These are phyloP conservation scores for Clarireedia monteithiana DNA, from an alignment of 2,329 filamentous ascomycete genomes.

Conservation along the genomic window DNA sequence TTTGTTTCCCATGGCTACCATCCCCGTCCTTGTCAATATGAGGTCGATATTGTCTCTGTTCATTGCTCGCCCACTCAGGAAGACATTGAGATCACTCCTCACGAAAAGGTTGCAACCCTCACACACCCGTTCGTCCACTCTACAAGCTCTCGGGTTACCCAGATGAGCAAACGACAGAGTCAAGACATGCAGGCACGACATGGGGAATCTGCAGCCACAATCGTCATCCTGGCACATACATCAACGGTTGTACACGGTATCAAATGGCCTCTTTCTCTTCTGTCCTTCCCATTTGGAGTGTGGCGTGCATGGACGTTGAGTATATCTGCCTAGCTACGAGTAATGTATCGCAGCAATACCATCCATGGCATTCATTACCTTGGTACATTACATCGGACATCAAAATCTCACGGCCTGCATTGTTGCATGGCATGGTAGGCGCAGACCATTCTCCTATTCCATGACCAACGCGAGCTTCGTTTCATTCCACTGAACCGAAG, in stretches of 20 bases:
- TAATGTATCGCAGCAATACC: background rate
- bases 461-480: too few relatives aligned
- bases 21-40: too few relatives aligned
- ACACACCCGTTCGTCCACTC: background rate
- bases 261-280: background rate
- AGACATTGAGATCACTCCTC: too few relatives aligned
- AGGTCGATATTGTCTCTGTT: too few relatives aligned
- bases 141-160: background rate
- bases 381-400: background rate
- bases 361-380: background rate
- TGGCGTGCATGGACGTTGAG: background rate
- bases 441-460: too few relatives aligned
- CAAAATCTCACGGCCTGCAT: background rate
- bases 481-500: too few relatives aligned
- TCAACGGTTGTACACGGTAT: conserved; percentile 2
- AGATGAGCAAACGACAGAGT: background rate
- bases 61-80: too few relatives aligned
- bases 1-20: too few relatives aligned
- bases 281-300: background rate
- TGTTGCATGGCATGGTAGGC: background rate
- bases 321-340: background rate
- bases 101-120: too few relatives aligned
- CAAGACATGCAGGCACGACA: conserved; percentile 3
- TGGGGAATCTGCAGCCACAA: conserved; percentile 1
- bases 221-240: conserved; percentile 3